Base-by-base conservation (phyloP, 2,329 filamentous ascomycete species). In the Beauveria asiatica region DNA sequence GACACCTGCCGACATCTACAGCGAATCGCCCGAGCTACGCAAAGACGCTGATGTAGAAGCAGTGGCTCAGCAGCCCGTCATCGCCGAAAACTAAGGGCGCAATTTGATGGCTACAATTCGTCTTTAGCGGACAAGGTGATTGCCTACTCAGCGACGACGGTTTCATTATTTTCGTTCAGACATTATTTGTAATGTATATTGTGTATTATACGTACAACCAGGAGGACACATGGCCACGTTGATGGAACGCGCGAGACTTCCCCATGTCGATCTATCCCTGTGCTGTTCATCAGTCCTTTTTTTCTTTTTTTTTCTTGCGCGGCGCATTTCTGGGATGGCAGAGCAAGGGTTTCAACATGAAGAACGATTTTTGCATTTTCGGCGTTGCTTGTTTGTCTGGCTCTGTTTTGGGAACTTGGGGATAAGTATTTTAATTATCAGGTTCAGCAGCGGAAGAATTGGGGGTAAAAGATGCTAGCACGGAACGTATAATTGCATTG, bases 121-220 rank as follows among this genome's bases (percentile, higher is more conserved):
- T 25, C 44, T 6, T 11, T 19, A 4, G 19, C 16, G 37, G 17
- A 54, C n/a, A 30, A 8, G 11, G 11, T 9, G 8, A 7, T 7
- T 16, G 25, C 9, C 21, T 13, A 16, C 2, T 13, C 17, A 56
- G 54, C 54, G 45, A 19, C 13, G 10, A 37, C 19, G 10, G 27
- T 56, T 21, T 9, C 8, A 7, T 19, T 23, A 48, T 23, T n/a
- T 23, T 49, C 21, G 41, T 57, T 23, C 30, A 57, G 33, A 42
- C 55, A 57, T 57, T 23, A 23, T 57, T 33, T 21, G 27, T 65
- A 66, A 65, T 66, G 64, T 65, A 63, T 64, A 63, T 64, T 62
- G 39, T 65, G 64, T 64, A 61, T 61, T 62, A 59, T 57, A 56
- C 27, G 13, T 19, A 8, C 51, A 27, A 33, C 5, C 6, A n/a